A percentile compares a stretch with the other conserved stretches of the same genome.
These are phyloP conservation scores for Puccinellia tenuiflora DNA, from an alignment of 176 grass and related monocot genomes.

Conservation along the genomic window DNA sequence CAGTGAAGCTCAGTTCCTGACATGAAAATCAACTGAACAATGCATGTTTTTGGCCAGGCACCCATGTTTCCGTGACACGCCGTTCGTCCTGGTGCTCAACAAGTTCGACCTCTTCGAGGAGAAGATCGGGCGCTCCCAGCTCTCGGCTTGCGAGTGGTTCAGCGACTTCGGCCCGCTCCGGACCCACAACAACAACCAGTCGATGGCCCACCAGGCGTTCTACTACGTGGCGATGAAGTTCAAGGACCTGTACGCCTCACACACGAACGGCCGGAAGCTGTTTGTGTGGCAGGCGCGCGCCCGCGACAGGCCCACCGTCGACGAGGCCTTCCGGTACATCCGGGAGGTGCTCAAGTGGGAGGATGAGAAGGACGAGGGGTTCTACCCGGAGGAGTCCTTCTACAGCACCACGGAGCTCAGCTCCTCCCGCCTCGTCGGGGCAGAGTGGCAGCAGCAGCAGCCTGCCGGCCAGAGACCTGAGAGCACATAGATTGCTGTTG, in stretches of 20 bases:
- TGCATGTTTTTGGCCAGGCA: slow-evolving; percentile 38
- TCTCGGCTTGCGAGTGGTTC: slow-evolving; percentile 75
- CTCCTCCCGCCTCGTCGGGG: slow-evolving; percentile 55
- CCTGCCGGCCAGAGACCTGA: neutral
- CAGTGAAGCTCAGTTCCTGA: neutral
- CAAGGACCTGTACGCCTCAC: slow-evolving; percentile 62
- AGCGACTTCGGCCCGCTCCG: slow-evolving; percentile 67
- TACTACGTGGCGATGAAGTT: slow-evolving; percentile 90
- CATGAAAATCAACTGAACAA: neutral
- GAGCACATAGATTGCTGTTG: neutral
- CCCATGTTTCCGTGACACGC: slow-evolving; percentile 65
- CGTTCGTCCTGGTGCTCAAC: slow-evolving; percentile 91
- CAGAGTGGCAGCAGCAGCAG: neutral
- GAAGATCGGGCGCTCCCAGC: slow-evolving; percentile 51
- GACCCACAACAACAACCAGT: slow-evolving; percentile 77
- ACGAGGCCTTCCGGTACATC: slow-evolving; percentile 81
- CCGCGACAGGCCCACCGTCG: slow-evolving; percentile 49
- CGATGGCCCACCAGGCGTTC: slow-evolving; percentile 86
- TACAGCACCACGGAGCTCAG: slow-evolving; percentile 91
- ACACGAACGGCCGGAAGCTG: slow-evolving; percentile 54
- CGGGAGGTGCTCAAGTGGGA: slow-evolving; percentile 87
- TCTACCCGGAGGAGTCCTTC: slow-evolving; percentile 66
- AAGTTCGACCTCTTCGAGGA: slow-evolving; percentile 91
- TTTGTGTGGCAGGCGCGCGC: slow-evolving; percentile 88
- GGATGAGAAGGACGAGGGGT: slow-evolving; percentile 65